Base-by-base conservation (phyloP, 257 asterid genomes). In the Ballota nigra region DNA sequence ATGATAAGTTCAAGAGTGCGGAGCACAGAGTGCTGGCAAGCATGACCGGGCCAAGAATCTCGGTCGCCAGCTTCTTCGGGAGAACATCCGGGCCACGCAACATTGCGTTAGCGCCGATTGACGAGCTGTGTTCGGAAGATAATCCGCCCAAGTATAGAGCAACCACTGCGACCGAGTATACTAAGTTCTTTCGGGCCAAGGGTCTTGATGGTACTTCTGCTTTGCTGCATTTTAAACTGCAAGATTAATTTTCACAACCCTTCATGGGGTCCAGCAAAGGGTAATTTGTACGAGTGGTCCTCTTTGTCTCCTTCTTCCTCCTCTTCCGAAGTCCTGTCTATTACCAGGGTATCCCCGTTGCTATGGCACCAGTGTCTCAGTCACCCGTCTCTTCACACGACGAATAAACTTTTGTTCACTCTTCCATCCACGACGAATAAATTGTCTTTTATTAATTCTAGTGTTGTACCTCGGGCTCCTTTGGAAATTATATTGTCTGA, bases 31-130 rank as follows among this genome's bases (percentile, higher is more conserved):
- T 76, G 23, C 3, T 75, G 23, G 80, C 87, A 15, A 82, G 76
- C 64, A 62, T 26, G 38, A 68, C 16, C 1, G 85, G 89, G 1
- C 85, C 87, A 60, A 83, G 89, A 71, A 47, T 83, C 26, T 87
- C 89, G 0, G 73, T 86, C 15, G 87, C 95, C 26, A 57, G 88
- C 77, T 86, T 86, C 78, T 80, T 88, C 9, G 68, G 74, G 55
- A 40, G 78, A 52, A 28, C n/a, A 8, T 41, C 38, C 0, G 26
- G 79, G 6, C 63, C 83, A 5, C 68, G 70, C 23, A 7, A 69
- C 2, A 77, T 56, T 63, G 60, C 73, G 4, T 75, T 34, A 13
- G 80, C 74, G 0, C 88, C 88, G 1, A 75, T 86, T 6, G 67
- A 83, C 66, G 88, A 85, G 76, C 51, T 85, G 12, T 55, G 75